Base-by-base conservation (phyloP, 2,329 filamentous ascomycete genomes). In the Colletotrichum gigasporum region DNA sequence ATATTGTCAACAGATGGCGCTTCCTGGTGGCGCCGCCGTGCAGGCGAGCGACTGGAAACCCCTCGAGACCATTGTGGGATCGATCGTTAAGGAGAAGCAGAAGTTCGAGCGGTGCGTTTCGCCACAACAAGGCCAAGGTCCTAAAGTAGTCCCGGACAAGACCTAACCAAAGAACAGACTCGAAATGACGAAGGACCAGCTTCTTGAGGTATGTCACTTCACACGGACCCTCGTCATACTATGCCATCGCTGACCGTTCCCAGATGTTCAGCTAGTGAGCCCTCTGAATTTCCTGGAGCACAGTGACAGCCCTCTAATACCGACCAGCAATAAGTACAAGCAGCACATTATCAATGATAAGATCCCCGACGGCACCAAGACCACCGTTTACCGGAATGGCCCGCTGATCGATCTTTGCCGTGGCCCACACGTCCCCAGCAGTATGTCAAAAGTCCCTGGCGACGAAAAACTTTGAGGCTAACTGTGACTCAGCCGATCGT, bases 31-130 rank as follows among this genome's bases (percentile, higher is more conserved):
- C 58, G 82, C 80, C 73, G 89, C 83, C 73, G 92, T 97, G 39
- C 88, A 90, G 62, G 84, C 91, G 69, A 79, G 84, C 60, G 96
- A 98, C 79, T 94, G 93, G 87, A 91, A 94, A 77, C 89, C 91
- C 2, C 83, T 98, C 18, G 94, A 97, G 80, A 89, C 85, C 65
- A 89, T 94, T 68, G 92, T 94, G 28, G 84, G 86, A 73, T 91
- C 90, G 75, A 94, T 96, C 68, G 92, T 97, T 79, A 97, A 97
- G 84, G 94, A 97, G 80, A 97, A 96, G 85, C 95, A 98, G 80
- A 90, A 90, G 53, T 98, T 98, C 76, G 92, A 97, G 83, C 90
- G 96, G 41, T 44, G 4, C 22, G 41, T 44, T 16, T 11, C 18
- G 18, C 5, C 20, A 26, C 20, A 10, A 24, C 7, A n/a, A n/a